These are phyloP conservation scores for Zoysia japonica DNA, from an alignment of 176 grass and related monocot species.

Conservation along the genomic window DNA sequence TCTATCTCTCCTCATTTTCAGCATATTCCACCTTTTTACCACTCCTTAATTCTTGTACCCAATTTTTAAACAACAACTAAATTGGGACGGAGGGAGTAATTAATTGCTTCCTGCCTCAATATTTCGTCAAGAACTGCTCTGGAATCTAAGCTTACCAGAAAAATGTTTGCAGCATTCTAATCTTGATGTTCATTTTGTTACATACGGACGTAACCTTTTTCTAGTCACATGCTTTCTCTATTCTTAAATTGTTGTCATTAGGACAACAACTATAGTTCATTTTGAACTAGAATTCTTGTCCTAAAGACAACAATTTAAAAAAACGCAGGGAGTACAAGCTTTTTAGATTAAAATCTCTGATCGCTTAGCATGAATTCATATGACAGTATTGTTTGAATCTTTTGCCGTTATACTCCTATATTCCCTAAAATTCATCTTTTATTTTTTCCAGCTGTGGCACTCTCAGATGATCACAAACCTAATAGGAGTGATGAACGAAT, in stretches of 20 bases:
- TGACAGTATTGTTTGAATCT: neutral
- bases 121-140: neutral
- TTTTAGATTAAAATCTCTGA: conserved; percentile 3
- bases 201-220: neutral
- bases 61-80: too few relatives aligned
- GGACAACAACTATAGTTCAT: too few relatives aligned
- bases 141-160: conserved; percentile 8
- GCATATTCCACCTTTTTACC: too few relatives aligned
- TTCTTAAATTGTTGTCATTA: too few relatives aligned
- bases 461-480: conserved; percentile 95
- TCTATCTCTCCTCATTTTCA: too few relatives aligned
- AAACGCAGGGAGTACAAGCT: neutral
- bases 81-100: too few relatives aligned
- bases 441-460: conserved; percentile 73
- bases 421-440: neutral
- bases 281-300: too few relatives aligned
- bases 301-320: too few relatives aligned
- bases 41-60: too few relatives aligned
- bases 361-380: neutral
- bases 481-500: conserved; percentile 78
- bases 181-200: neutral
- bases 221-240: neutral
- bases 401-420: conserved; percentile 28
- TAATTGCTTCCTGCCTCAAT: neutral
- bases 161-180: neutral